Evolutionary conservation across 257 asterid species (phyloP).

Genomic region (Knoxia roxburghii): DNA sequence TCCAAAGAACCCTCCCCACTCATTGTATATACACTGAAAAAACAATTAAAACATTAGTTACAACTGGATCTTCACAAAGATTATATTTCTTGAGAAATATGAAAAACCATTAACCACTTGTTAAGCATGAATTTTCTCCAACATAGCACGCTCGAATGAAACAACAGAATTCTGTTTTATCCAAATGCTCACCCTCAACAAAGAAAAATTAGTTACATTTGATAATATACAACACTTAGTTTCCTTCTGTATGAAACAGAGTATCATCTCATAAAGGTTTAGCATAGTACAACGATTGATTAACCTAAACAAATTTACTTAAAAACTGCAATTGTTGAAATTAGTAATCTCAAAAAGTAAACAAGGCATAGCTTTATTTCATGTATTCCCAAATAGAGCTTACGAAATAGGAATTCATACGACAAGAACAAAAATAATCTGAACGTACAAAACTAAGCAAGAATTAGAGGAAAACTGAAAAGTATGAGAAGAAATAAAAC

Average conservation of each 20-base stretch:
- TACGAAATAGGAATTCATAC: not conserved
- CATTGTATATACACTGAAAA: slow-evolving; percentile 73
- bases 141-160: not conserved
- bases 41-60: slow-evolving; percentile 10
- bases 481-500: not conserved
- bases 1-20: slow-evolving; percentile 72
- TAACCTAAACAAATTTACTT: not conserved
- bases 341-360: not conserved
- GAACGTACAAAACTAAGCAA: not conserved
- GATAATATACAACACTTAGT: too few relatives aligned
- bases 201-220: not conserved
- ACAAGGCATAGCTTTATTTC: not conserved
- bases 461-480: not conserved
- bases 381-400: not conserved
- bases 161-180: not conserved
- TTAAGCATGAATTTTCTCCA: not conserved
- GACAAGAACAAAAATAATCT: not conserved
- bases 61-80: not conserved
- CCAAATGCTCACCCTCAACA: not conserved
- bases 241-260: not conserved
- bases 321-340: not conserved
- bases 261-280: not conserved
- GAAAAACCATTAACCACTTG: not conserved
- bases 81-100: not conserved
- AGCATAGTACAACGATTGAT: not conserved